A percentile compares a stretch with the other conserved stretches of the same genome.
These are phyloP conservation scores for Nyctanthes arbortristis DNA, from an alignment of 257 asterid genomes.

Conservation along the genomic window DNA sequence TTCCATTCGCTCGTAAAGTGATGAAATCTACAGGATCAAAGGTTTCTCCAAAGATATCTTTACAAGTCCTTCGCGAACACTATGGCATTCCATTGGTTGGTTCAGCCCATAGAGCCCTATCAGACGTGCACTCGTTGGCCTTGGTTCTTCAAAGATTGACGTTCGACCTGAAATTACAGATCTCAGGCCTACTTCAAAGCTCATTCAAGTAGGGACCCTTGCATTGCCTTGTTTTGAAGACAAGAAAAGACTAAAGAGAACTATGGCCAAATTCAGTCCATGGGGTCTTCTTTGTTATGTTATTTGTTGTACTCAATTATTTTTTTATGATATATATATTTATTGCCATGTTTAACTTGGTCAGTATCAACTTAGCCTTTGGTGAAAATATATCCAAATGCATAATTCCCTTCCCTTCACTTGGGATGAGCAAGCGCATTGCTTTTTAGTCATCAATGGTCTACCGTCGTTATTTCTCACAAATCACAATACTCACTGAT, in stretches of 20 bases:
- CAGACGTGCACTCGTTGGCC: constrained; percentile 70
- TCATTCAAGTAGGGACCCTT: constrained; percentile 47
- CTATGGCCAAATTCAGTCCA: background rate
- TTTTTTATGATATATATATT: background rate
- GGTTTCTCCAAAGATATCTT: constrained; percentile 35
- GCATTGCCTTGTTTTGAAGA: background rate
- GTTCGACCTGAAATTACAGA: constrained; percentile 50
- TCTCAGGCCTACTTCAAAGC: constrained; percentile 49
- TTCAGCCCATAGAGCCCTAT: constrained; percentile 78
- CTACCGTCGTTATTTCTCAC: too few relatives aligned
- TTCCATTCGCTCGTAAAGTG: constrained; percentile 66
- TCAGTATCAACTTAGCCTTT: background rate
- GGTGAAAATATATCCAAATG: too few relatives aligned
- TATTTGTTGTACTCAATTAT: background rate
- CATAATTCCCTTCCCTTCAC: too few relatives aligned
- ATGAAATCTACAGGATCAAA: constrained; percentile 68
- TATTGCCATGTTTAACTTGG: background rate
- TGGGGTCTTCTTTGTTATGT: background rate
- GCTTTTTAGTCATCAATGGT: too few relatives aligned
- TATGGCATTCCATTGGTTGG: constrained; percentile 59
- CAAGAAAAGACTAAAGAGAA: too few relatives aligned
- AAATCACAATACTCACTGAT: too few relatives aligned
- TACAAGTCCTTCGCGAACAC: constrained; percentile 63
- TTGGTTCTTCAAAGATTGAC: constrained; percentile 71
- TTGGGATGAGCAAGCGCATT: too few relatives aligned